Evolutionary conservation across 306 rosid genomes (phyloP).

Genomic region (Sophora flavescens): DNA sequence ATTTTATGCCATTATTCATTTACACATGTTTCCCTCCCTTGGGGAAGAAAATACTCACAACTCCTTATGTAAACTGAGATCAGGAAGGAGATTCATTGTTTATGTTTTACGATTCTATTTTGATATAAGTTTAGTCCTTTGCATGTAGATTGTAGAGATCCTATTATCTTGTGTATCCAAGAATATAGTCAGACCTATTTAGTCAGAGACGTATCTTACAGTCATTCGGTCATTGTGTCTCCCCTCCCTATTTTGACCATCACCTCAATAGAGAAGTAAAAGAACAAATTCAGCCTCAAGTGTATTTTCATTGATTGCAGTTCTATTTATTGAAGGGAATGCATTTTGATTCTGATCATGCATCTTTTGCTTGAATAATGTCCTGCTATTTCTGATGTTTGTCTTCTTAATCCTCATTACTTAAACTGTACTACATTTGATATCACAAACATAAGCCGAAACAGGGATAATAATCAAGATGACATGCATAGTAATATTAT

Average conservation of each 20-base stretch:
- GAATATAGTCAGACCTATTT: neutral
- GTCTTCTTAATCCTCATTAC: slow-evolving; percentile 2
- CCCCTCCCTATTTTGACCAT: slow-evolving; percentile 3
- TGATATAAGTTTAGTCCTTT: neutral
- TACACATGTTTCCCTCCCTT: neutral
- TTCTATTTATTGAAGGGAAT: slow-evolving; percentile 30
- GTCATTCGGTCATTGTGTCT: neutral
- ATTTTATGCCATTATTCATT: slow-evolving; percentile 8
- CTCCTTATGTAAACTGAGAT: slow-evolving; percentile 2
- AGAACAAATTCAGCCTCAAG: neutral
- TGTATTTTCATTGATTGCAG: slow-evolving; percentile 21
- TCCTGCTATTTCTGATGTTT: slow-evolving; percentile 3
- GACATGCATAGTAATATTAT: neutral
- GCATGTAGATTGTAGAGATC: slow-evolving; percentile 2
- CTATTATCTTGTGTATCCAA: neutral
- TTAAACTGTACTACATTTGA: neutral
- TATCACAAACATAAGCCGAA: neutral
- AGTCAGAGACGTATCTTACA: slow-evolving; percentile 5
- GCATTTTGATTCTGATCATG: slow-evolving; percentile 5
- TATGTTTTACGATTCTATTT: neutral
- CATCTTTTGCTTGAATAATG: neutral
- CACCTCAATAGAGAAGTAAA: slow-evolving; percentile 5
- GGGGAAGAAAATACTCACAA: slow-evolving; percentile 5
- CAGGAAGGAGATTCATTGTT: slow-evolving; percentile 1
- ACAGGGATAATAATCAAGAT: slow-evolving; percentile 12